These are phyloP conservation scores for Eucalyptus virginea DNA, from an alignment of 345 rosid genomes.

Conservation along the genomic window DNA sequence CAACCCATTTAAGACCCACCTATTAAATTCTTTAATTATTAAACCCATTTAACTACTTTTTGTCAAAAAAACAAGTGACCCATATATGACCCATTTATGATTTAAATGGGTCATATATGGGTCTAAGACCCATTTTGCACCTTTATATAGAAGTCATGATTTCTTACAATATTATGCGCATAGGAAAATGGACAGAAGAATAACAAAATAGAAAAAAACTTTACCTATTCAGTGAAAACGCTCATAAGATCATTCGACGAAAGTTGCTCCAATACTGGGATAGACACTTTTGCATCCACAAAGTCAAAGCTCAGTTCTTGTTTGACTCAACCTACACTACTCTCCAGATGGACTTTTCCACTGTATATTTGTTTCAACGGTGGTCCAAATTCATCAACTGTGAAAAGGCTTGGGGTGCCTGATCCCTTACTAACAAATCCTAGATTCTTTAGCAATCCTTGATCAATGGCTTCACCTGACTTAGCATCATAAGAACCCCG, in stretches of 20 bases:
- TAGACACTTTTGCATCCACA: slow-evolving; percentile 14
- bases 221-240: slow-evolving; percentile 37
- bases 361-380: slow-evolving; percentile 6
- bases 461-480: slow-evolving; percentile 21
- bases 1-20: no score
- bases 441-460: slow-evolving; percentile 17
- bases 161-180: neutral
- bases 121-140: no score
- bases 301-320: slow-evolving; percentile 33
- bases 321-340: slow-evolving; percentile 20
- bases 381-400: slow-evolving; percentile 28
- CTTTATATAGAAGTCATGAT: neutral
- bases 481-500: slow-evolving; percentile 16
- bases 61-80: no score
- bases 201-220: neutral
- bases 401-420: slow-evolving; percentile 21
- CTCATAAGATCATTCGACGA: slow-evolving; percentile 36
- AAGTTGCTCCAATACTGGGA: slow-evolving; percentile 20
- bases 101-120: no score
- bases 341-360: slow-evolving; percentile 11
- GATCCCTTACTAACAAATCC: slow-evolving; percentile 26
- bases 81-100: no score
- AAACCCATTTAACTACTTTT: no score
- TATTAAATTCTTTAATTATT: no score
- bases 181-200: neutral